Evolutionary conservation across 495 filamentous ascomycete species (phyloP).

Genomic region (Daldinia vernicosa): DNA sequence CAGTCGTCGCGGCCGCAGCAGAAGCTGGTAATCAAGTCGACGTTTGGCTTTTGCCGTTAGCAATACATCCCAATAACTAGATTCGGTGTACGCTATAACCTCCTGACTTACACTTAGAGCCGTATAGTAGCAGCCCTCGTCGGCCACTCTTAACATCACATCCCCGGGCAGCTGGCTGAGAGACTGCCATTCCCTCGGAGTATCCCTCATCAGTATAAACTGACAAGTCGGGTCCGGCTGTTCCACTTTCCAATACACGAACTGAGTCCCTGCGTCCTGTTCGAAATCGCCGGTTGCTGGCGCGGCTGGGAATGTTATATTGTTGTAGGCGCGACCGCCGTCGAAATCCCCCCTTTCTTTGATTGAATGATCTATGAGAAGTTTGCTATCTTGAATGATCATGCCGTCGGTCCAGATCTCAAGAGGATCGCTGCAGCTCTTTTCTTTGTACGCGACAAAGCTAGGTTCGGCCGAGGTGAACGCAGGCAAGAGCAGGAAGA

Average conservation of each 20-base stretch:
- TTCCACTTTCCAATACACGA: slow-evolving; percentile 30
- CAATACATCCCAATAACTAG: background rate
- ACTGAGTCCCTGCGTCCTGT: slow-evolving; percentile 15
- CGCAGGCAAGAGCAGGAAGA: slow-evolving; percentile 21
- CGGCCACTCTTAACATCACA: slow-evolving; percentile 13
- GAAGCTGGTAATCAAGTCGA: slow-evolving; percentile 34
- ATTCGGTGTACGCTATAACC: background rate
- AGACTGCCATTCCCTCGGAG: slow-evolving; percentile 18
- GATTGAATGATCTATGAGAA: slow-evolving; percentile 17
- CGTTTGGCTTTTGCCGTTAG: slow-evolving; percentile 20
- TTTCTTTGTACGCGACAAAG: slow-evolving; percentile 23
- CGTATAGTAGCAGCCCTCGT: slow-evolving; percentile 32
- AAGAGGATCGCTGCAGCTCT: slow-evolving; percentile 20
- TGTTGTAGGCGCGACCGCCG: slow-evolving; percentile 30
- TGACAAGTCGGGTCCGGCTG: slow-evolving; percentile 31
- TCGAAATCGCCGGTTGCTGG: slow-evolving; percentile 9
- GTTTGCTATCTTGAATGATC: slow-evolving; percentile 7
- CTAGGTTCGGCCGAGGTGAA: slow-evolving; percentile 7
- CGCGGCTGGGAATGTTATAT: slow-evolving; percentile 33
- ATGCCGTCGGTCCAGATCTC: slow-evolving; percentile 25
- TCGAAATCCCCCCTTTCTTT: slow-evolving; percentile 20
- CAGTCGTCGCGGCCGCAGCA: slow-evolving; percentile 38
- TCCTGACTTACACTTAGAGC: slow-evolving; percentile 22
- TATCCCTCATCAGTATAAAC: slow-evolving; percentile 33
- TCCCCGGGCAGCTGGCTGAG: slow-evolving; percentile 28